Evolutionary conservation across 192 early-diverging fungal species (phyloP).

Genomic region (Umbelopsis ramanniana): DNA sequence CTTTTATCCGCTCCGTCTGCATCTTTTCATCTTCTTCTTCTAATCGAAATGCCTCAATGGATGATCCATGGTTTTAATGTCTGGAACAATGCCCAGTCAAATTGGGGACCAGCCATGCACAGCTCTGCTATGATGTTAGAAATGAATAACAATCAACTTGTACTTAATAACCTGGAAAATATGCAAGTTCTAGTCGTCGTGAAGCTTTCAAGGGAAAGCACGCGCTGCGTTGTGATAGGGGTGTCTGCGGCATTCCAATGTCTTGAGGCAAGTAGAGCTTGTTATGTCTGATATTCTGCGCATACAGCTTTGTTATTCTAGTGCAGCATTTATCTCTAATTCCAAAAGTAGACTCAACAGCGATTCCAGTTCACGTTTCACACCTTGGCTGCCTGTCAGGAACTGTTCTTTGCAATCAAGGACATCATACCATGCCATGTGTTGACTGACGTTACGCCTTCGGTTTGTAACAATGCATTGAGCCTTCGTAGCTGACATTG

Average conservation of each 20-base stretch:
- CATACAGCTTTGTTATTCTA: neutral
- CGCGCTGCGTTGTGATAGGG: neutral
- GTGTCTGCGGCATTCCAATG: neutral
- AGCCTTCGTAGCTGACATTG: neutral
- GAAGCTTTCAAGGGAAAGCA: neutral
- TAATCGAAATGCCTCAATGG: neutral
- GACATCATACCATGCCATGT: neutral
- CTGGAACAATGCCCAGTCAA: neutral
- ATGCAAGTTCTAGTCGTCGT: neutral
- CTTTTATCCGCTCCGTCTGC: neutral
- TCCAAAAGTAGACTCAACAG: neutral
- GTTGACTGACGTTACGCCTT: neutral
- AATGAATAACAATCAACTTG: neutral
- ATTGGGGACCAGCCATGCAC: neutral
- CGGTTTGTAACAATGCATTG: neutral
- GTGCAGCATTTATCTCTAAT: neutral
- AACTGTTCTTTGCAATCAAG: neutral
- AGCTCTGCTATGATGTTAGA: constrained; percentile 2
- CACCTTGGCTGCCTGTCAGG: neutral
- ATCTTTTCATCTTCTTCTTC: neutral
- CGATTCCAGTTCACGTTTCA: neutral
- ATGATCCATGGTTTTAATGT: neutral
- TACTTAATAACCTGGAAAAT: neutral
- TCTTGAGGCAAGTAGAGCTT: neutral
- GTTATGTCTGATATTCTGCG: neutral